phyloP scores from a whole-genome alignment of 2,329 filamentous ascomycete species.

The Neonectria sp. region DNA sequence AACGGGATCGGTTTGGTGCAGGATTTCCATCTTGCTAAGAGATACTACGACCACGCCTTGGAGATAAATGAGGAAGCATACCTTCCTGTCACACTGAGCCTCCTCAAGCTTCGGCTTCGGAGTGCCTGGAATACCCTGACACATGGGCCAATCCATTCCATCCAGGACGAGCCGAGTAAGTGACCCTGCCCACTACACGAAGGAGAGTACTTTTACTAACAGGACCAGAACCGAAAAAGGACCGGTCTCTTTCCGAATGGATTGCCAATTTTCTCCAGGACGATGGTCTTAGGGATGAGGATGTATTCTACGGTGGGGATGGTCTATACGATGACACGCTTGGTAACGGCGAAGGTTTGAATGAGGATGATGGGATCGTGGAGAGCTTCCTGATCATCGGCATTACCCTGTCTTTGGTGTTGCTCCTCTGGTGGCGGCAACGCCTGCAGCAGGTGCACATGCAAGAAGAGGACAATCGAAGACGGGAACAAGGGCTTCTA shows the following conservation, averaged over 20 bases:
- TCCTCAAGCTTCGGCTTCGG: slow-evolving; percentile 86
- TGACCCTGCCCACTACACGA: slow-evolving; percentile 6
- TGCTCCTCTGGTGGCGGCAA: slow-evolving; percentile 86
- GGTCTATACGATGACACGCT: slow-evolving; percentile 70
- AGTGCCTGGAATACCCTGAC: slow-evolving; percentile 97
- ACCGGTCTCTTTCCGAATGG: slow-evolving; percentile 89
- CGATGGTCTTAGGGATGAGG: slow-evolving; percentile 76
- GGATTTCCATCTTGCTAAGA: slow-evolving; percentile 96
- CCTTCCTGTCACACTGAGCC: slow-evolving; percentile 88
- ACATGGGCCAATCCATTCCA: slow-evolving; percentile 91
- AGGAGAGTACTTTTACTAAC: slow-evolving; percentile 46
- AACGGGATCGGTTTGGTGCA: slow-evolving; percentile 94
- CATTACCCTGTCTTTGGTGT: slow-evolving; percentile 80
- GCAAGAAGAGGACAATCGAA: slow-evolving; percentile 52
- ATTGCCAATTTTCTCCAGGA: slow-evolving; percentile 86
- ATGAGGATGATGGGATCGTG: slow-evolving; percentile 81
- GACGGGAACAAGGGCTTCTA: slow-evolving; percentile 52
- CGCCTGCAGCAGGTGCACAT: slow-evolving; percentile 73
- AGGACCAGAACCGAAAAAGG: slow-evolving; percentile 73
- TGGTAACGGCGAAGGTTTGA: slow-evolving; percentile 72
- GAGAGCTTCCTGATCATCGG: slow-evolving; percentile 89
- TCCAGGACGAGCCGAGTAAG: slow-evolving; percentile 89
- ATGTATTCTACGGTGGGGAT: slow-evolving; percentile 67
- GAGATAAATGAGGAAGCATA: slow-evolving; percentile 96
- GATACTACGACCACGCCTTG: slow-evolving; percentile 93